Evolutionary conservation across 352 stramenopile genomes (phyloP).

Genomic region (Globisporangium nunn): DNA sequence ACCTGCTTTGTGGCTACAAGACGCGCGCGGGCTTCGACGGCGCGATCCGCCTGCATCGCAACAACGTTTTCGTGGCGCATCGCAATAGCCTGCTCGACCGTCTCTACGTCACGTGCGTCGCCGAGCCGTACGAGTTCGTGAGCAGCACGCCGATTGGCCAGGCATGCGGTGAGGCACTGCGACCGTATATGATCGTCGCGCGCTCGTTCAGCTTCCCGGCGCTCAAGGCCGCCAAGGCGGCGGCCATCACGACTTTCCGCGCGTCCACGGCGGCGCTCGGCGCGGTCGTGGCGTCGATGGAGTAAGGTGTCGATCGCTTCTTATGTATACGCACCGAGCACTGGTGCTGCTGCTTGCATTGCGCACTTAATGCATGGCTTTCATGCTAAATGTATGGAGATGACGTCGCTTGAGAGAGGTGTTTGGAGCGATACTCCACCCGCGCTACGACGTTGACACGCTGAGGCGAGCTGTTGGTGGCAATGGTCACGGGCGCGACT

Average conservation of each 20-base stretch:
- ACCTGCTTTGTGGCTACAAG: slow-evolving; percentile 63
- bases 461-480: too few relatives aligned
- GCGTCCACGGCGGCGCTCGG: slow-evolving; percentile 63
- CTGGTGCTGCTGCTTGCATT: too few relatives aligned
- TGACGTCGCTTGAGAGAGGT: too few relatives aligned
- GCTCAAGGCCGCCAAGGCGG: slow-evolving; percentile 54
- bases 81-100: slow-evolving; percentile 62
- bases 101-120: slow-evolving; percentile 58
- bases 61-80: slow-evolving; percentile 73
- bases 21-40: slow-evolving; percentile 63
- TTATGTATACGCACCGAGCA: neutral
- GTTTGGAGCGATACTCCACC: too few relatives aligned
- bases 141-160: slow-evolving; percentile 55
- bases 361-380: too few relatives aligned
- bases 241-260: slow-evolving; percentile 61
- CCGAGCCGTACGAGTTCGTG: slow-evolving; percentile 69
- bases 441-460: too few relatives aligned
- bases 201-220: slow-evolving; percentile 63
- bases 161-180: slow-evolving; percentile 38
- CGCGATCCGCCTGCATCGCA: slow-evolving; percentile 57
- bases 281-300: slow-evolving; percentile 59
- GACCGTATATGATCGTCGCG: slow-evolving; percentile 64
- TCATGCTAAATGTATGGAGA: too few relatives aligned
- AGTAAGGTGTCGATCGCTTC: slow-evolving; percentile 13
- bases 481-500: too few relatives aligned